Evolutionary conservation across 306 rosid species (phyloP), one percentile per base, ranked within the genome.

Genomic region (Quercus mongolica): DNA sequence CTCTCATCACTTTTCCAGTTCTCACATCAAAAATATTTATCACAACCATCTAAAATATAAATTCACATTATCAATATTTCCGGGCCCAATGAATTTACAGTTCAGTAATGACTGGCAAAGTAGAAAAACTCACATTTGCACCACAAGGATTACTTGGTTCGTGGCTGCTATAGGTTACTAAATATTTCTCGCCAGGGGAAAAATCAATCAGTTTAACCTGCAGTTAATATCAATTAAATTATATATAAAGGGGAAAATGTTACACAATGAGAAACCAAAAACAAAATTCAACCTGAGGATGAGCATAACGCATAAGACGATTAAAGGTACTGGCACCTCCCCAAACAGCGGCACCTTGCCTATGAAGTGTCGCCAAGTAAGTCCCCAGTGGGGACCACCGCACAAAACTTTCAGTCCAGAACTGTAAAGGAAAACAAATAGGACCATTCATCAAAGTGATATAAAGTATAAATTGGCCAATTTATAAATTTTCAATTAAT

Each of bases 301-400:
- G 98, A 26, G 97, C 97, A 76, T 86, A 94, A 2, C 97, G 90
- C 98, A 91, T 92, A 6, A 92, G 86, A 55, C 94, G 90, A 30
- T 89, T 88, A 71, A 91, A 91, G 72, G 90, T 68, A 25, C 82
- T n/a, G 56, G 89, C 91, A 74, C 98, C 97, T 69, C 98, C 98
- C 98, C 98, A 92, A 64, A 92, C 96, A 55, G 94, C 93, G 64
- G 97, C 97, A 11, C 97, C 97, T 80, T 89, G 98, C 73, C 97
- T 81, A 79, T 91, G 97, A 74, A 92, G 87, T 4, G 98, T 92
- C 12, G 97, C 97, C 87, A 94, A 84, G 85, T 91, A 94, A 31
- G 97, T 94, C 25, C 94, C 97, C 67, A 92, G 23, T 8, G 97
- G 88, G 2, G 98, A 94, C 98, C 98, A 94, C 79, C 91, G 94